Conservation (phyloP, 306 rosid genomes). For the Amphicarpaea edgeworthii region DNA sequence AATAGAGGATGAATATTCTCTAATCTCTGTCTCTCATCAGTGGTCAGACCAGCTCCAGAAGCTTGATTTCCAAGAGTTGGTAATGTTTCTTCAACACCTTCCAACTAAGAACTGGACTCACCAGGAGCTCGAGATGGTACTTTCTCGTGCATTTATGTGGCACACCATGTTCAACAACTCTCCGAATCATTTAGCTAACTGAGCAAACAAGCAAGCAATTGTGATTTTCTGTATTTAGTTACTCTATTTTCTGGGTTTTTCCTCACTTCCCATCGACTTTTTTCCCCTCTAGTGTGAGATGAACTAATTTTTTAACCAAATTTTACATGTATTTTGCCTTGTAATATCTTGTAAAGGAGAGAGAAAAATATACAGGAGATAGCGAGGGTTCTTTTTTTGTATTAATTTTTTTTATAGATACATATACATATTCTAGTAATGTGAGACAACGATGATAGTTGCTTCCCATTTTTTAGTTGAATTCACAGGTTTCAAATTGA, state of each 20-base stretch:
- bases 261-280: conserved; percentile 2
- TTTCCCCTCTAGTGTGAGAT: conserved; percentile 28
- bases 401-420: conserved; percentile 16
- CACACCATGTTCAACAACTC: conserved; percentile 97
- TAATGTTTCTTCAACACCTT: conserved; percentile 98
- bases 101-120: conserved; percentile 92
- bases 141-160: conserved; percentile 98
- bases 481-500: conserved; percentile 15
- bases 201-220: conserved; percentile 21
- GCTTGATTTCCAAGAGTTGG: conserved; percentile 97
- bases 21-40: conserved; percentile 54
- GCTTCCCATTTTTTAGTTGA: conserved; percentile 15
- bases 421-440: conserved; percentile 5
- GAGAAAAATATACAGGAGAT: conserved; percentile 17
- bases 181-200: conserved; percentile 91
- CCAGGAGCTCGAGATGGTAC: conserved; percentile 97
- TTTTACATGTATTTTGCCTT: conserved; percentile 49
- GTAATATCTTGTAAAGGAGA: conserved; percentile 56
- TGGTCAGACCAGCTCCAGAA: conserved; percentile 92
- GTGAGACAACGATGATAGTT: conserved; percentile 1
- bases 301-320: conserved; percentile 13
- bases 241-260: background rate
- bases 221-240: conserved; percentile 41
- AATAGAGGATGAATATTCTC: conserved; percentile 32
- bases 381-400: conserved; percentile 27